phyloP scores from a whole-genome alignment of 352 stramenopile genomes.

The Phytophthora pinifolia region DNA sequence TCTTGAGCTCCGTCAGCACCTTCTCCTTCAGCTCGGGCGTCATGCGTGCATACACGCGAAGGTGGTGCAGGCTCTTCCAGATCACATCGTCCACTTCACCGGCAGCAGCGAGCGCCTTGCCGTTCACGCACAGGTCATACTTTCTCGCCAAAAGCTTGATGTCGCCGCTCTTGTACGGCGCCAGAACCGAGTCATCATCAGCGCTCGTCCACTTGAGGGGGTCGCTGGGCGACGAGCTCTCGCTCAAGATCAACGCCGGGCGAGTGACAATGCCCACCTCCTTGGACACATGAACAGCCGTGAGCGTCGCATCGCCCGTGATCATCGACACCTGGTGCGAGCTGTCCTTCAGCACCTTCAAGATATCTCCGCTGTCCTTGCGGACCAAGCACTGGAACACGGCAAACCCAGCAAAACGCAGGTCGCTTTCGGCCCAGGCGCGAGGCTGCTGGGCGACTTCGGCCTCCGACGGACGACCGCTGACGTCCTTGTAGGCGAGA shows the following conservation, averaged over 20 bases:
- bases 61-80: slow-evolving; percentile 78
- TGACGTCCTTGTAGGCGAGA: slow-evolving; percentile 94
- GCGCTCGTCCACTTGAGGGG: slow-evolving; percentile 80
- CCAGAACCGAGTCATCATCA: slow-evolving; percentile 70
- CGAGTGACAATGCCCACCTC: slow-evolving; percentile 93
- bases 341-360: slow-evolving; percentile 92
- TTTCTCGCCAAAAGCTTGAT: slow-evolving; percentile 65
- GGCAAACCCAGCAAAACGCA: slow-evolving; percentile 96
- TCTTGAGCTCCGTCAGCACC: slow-evolving; percentile 95
- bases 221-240: slow-evolving; percentile 34
- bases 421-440: slow-evolving; percentile 91
- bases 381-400: slow-evolving; percentile 91
- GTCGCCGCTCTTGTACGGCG: slow-evolving; percentile 67
- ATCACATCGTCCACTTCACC: slow-evolving; percentile 83
- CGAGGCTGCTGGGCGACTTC: slow-evolving; percentile 84
- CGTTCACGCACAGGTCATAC: slow-evolving; percentile 87
- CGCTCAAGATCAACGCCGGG: slow-evolving; percentile 71
- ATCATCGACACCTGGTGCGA: slow-evolving; percentile 98
- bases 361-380: slow-evolving; percentile 95
- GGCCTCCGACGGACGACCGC: slow-evolving; percentile 60
- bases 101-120: slow-evolving; percentile 66
- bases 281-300: slow-evolving; percentile 95
- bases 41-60: slow-evolving; percentile 96
- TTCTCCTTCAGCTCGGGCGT: slow-evolving; percentile 97
- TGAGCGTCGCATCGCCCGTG: slow-evolving; percentile 97